phyloP scores from a whole-genome alignment of 106 monocot species.

The Narthecium ossifragum region DNA sequence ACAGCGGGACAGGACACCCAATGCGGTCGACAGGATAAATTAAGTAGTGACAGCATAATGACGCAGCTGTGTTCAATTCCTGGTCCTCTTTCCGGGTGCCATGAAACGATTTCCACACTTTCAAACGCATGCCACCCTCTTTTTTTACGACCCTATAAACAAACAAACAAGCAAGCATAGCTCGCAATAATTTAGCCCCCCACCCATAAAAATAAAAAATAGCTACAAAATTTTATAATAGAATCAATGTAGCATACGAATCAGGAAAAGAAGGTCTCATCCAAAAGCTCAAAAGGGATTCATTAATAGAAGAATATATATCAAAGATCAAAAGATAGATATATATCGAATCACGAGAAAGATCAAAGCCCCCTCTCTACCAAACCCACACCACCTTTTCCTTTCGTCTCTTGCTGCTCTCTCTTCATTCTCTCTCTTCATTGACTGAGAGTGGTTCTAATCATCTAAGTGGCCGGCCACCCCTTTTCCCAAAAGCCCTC shows the following conservation, averaged over 20 bases:
- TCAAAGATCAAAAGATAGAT: not conserved
- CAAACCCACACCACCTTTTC: constrained; percentile 18
- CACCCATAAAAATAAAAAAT: not conserved
- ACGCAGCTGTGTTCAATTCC: no score
- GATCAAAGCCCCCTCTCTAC: constrained; percentile 5
- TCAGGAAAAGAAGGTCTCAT: not conserved
- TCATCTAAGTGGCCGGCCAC: constrained; percentile 4
- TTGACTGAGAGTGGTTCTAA: constrained; percentile 19
- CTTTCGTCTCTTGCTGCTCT: constrained; percentile 20
- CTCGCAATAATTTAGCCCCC: constrained; percentile 4
- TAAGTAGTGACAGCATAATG: no score
- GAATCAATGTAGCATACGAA: not conserved
- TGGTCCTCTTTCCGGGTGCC: no score
- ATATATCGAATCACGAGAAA: constrained; percentile 36
- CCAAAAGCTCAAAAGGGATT: not conserved
- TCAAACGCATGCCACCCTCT: no score
- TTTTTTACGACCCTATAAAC: no score
- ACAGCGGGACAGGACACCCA: no score
- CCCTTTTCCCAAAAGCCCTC: constrained; percentile 13
- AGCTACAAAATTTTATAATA: not conserved
- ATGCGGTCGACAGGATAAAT: no score
- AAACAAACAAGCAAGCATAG: no score
- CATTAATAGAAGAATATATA: not conserved
- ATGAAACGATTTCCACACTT: no score
- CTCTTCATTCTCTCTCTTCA: constrained; percentile 3